Percentiles rank a stretch among this genome's conserved stretches.
These are phyloP conservation scores for Globisporangium splendens DNA, from an alignment of 352 stramenopile species.

Conservation along the genomic window DNA sequence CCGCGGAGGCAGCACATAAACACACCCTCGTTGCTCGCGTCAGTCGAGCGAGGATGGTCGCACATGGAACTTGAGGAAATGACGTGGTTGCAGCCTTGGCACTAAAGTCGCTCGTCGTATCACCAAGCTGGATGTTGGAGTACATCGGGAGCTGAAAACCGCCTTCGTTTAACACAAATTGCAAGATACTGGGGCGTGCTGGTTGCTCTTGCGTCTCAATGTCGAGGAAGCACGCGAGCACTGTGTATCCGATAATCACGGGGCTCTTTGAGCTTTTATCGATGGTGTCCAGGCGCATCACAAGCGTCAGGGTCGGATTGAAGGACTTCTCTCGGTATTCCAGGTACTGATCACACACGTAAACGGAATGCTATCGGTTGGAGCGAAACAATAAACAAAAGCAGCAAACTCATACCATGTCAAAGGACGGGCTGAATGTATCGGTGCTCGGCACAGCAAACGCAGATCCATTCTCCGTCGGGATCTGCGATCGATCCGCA, in stretches of 20 bases:
- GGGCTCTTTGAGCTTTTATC: no score
- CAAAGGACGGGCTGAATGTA: conserved; percentile 41
- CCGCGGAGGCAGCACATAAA: not conserved
- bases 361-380: not conserved
- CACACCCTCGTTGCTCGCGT: conserved; percentile 41
- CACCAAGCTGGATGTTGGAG: conserved; percentile 33
- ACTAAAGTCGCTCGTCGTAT: conserved; percentile 28
- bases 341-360: conserved; percentile 33
- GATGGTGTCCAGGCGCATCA: conserved; percentile 83
- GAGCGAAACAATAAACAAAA: not conserved
- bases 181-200: conserved; percentile 36
- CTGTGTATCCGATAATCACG: conserved; percentile 72
- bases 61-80: conserved; percentile 65
- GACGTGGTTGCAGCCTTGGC: conserved; percentile 26
- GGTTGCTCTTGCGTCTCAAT: conserved; percentile 50
- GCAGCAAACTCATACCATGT: conserved; percentile 34
- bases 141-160: conserved; percentile 79
- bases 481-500: conserved; percentile 37
- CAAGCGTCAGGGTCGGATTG: conserved; percentile 77
- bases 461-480: conserved; percentile 21
- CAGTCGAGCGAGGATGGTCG: conserved; percentile 74
- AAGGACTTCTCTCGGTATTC: conserved; percentile 77
- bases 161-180: conserved; percentile 64
- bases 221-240: conserved; percentile 74
- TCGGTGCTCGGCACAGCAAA: conserved; percentile 25